Conservation (phyloP, 2,329 filamentous ascomycete genomes). For the Parascedosporium putredinis region DNA sequence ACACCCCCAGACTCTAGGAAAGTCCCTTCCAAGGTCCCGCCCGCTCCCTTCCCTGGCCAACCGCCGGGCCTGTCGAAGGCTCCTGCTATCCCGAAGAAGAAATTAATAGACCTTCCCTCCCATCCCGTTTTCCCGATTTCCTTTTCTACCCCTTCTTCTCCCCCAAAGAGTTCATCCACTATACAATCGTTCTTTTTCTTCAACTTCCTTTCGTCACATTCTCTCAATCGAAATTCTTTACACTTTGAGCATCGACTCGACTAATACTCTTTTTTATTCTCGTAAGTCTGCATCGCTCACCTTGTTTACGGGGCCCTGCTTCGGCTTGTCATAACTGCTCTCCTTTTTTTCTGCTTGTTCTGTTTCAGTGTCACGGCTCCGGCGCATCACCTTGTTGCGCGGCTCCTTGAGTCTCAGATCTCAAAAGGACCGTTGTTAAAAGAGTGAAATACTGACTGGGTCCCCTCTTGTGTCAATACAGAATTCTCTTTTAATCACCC, state of each 20-base stretch:
- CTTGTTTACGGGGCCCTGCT: too few relatives aligned
- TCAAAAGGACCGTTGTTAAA: neutral
- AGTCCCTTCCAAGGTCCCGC: neutral
- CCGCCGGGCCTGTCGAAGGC: neutral
- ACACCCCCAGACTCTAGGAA: neutral
- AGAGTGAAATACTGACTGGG: neutral
- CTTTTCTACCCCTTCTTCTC: neutral
- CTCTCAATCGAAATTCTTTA: neutral
- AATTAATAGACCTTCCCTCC: conserved; percentile 2
- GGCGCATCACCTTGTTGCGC: neutral
- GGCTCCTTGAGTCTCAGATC: neutral
- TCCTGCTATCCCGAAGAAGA: conserved; percentile 1
- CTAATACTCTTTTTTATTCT: neutral
- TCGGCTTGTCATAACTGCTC: neutral
- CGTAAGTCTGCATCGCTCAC: too few relatives aligned
- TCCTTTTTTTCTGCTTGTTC: neutral
- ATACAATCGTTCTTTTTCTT: neutral
- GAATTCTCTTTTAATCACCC: neutral
- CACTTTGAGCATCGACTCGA: neutral
- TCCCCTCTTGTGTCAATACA: neutral
- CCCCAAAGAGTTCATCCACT: neutral
- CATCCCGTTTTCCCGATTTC: neutral
- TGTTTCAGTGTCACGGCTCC: neutral
- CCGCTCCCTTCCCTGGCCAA: neutral
- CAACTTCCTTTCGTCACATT: conserved; percentile 1